These are phyloP conservation scores for Nevesoporus exiguus DNA, from an alignment of 768 basidiomycete genomes.

Conservation along the genomic window DNA sequence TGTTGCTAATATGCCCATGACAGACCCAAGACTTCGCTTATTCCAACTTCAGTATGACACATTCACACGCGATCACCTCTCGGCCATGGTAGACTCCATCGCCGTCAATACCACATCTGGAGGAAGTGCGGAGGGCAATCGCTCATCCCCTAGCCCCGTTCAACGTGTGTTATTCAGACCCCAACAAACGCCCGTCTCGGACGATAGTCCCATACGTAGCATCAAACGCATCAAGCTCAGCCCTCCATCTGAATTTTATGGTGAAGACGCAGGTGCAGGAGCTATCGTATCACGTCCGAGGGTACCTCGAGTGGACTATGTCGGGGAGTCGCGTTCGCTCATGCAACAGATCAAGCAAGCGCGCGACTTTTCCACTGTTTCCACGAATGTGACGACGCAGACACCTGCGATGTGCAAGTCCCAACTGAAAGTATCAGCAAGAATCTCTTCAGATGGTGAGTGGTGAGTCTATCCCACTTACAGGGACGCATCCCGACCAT, in stretches of 20 bases:
- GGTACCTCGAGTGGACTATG: slow-evolving; percentile 58
- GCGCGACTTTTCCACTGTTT: slow-evolving; percentile 74
- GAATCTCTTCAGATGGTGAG: neutral
- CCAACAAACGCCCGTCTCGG: slow-evolving; percentile 40
- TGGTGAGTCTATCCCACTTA: slow-evolving; percentile 14
- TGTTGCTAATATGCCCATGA: slow-evolving; percentile 35
- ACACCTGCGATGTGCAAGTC: slow-evolving; percentile 18
- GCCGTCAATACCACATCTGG: slow-evolving; percentile 73
- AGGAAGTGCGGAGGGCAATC: slow-evolving; percentile 42
- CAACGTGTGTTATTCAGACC: slow-evolving; percentile 44
- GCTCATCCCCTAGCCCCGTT: slow-evolving; percentile 44
- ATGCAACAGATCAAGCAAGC: slow-evolving; percentile 81
- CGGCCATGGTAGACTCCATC: slow-evolving; percentile 91
- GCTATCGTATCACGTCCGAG: slow-evolving; percentile 50
- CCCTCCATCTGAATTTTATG: slow-evolving; percentile 57
- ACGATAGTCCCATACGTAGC: slow-evolving; percentile 60
- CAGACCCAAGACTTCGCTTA: slow-evolving; percentile 75
- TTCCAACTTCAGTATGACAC: slow-evolving; percentile 97
- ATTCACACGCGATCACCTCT: slow-evolving; percentile 90
- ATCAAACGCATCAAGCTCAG: slow-evolving; percentile 80
- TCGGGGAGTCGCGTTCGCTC: slow-evolving; percentile 70
- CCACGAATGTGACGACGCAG: slow-evolving; percentile 50
- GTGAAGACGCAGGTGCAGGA: slow-evolving; percentile 46
- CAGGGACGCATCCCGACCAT: neutral
- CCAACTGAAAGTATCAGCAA: neutral